Base-by-base conservation (phyloP, 2,329 filamentous ascomycete genomes). In the Alternaria ventricosa region DNA sequence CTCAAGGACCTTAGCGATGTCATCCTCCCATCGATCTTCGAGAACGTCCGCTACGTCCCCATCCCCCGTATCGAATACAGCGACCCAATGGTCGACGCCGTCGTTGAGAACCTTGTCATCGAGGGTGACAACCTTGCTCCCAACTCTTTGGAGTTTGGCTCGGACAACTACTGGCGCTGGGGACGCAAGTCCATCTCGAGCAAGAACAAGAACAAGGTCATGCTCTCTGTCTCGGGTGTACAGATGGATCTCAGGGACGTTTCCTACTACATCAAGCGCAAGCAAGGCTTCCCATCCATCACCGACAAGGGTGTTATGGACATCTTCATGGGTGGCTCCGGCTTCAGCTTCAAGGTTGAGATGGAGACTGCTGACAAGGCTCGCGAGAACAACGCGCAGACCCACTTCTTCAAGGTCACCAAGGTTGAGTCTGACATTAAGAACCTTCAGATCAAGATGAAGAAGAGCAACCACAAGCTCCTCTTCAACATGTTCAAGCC, bases 91-190 rank as follows among this genome's bases (percentile, higher is more conserved):
- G 85, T 97, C 55, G 96, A 99, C 80, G 91, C 91, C 53, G 88
- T 98, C 53, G 88, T 99, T 47, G 96, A 99, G 84, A 99, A 99
- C 80, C 84, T 99, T 11, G 91, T 97, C 49, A 87, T 99, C 56
- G 96, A 99, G 83, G 94, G 93, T 69, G 94, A 98, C 84, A 99
- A 99, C 82, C 89, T 99, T 72, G 93, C 94, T 82, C 96, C 96
- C 67, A 99, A 99, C 73, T 87, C 95, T 6, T 81, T 97, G 43
- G 95, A 99, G 80, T 87, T 98, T 65, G 88, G 90, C 63, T 96
- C 89, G 77, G 94, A 98, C 83, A 96, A 98, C 84, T 96, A 96
- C 84, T 93, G 94, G 88, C 90, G 92, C 71, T 97, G 92, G 90
- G 96, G 95, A 41, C 93, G 96, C 77, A 97, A 96, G 89, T 90